Conservation (phyloP, 2,329 filamentous ascomycete species). For the Epichloe aotearoae region DNA sequence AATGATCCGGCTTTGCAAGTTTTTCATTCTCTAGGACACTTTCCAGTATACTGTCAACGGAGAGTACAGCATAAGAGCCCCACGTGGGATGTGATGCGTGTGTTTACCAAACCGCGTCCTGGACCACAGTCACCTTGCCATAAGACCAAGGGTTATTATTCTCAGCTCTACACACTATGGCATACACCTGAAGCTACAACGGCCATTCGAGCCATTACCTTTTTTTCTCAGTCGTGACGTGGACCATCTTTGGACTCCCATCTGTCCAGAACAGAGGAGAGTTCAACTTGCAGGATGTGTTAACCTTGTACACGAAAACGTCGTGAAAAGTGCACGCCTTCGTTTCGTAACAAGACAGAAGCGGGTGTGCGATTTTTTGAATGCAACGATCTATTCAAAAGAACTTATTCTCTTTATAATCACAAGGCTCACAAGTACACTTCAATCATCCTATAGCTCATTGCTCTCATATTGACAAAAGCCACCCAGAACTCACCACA, state of each 20-base stretch:
- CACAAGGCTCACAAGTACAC: too few relatives aligned
- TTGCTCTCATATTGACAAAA: too few relatives aligned
- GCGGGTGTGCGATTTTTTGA: too few relatives aligned
- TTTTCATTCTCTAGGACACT: too few relatives aligned
- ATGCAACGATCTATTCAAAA: too few relatives aligned
- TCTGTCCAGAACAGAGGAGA: background rate
- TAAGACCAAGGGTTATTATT: background rate
- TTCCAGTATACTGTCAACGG: background rate
- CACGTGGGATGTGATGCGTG: background rate
- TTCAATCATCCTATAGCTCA: too few relatives aligned
- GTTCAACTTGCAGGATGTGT: background rate
- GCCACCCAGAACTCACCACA: too few relatives aligned
- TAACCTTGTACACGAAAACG: background rate
- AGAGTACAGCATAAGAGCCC: background rate
- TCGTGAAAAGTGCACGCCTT: too few relatives aligned
- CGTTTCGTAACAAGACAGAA: too few relatives aligned
- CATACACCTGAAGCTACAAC: background rate
- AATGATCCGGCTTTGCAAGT: too few relatives aligned
- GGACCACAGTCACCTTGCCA: background rate
- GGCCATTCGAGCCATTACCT: background rate
- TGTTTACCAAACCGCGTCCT: background rate
- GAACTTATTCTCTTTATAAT: too few relatives aligned
- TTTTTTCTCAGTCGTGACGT: background rate
- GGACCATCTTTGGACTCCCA: background rate
- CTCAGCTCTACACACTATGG: background rate